These are phyloP conservation scores for Schizophyllum commune DNA, from an alignment of 1,284 basidiomycete species.

Conservation along the genomic window DNA sequence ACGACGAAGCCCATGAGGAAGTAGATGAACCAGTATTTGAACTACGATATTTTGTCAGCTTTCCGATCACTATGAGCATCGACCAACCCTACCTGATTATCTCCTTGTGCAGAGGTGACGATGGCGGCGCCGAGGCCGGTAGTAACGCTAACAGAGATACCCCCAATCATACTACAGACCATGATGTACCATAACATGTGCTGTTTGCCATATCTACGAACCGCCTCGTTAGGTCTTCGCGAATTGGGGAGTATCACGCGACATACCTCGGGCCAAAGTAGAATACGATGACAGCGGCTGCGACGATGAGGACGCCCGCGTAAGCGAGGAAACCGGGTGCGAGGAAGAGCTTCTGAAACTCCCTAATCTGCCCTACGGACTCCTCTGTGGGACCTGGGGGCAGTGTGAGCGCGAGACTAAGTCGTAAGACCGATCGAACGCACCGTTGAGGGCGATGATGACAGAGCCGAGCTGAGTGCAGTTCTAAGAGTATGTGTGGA, in stretches of 20 bases:
- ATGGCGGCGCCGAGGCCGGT: constrained; percentile 92
- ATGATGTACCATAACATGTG: constrained; percentile 95
- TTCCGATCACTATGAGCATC: too few species aligned
- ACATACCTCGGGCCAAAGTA: constrained; percentile 67
- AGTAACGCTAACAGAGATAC: constrained; percentile 93
- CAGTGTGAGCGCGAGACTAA: too few species aligned
- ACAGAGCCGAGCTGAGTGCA: constrained; percentile 68
- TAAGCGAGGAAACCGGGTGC: constrained; percentile 84
- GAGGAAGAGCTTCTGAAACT: constrained; percentile 81
- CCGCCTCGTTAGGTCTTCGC: neutral
- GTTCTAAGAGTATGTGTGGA: constrained; percentile 2
- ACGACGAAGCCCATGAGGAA: constrained; percentile 82
- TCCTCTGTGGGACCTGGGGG: constrained; percentile 60
- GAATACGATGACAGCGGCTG: constrained; percentile 64
- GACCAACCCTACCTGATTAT: constrained; percentile 53
- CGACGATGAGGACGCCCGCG: constrained; percentile 53
- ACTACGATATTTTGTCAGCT: constrained; percentile 29
- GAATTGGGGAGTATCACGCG: neutral
- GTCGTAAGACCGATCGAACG: constrained; percentile 3
- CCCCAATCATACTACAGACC: constrained; percentile 95
- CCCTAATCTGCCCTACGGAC: constrained; percentile 71
- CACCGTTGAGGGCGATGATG: constrained; percentile 76
- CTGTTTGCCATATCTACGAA: constrained; percentile 73
- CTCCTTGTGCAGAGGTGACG: constrained; percentile 77
- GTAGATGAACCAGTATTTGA: constrained; percentile 81